Base-by-base conservation (phyloP, 2,329 filamentous ascomycete species). In the Hyphodiscus sp. region DNA sequence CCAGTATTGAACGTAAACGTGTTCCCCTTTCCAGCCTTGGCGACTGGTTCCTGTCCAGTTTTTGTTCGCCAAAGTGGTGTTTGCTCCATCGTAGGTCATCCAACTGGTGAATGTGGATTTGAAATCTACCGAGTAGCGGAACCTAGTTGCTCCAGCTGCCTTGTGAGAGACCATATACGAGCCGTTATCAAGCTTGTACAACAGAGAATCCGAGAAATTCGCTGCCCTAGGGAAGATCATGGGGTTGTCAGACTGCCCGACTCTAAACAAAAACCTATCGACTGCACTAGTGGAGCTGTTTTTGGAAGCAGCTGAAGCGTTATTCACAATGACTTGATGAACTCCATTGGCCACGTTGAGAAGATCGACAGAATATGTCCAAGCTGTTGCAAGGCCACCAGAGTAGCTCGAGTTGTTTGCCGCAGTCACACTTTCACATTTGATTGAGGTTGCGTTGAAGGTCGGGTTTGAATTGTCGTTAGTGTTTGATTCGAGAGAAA, bases 1-100 rank as follows among this genome's bases (percentile, higher is more conserved):
- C 76, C 77, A 86, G 65, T 86, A 86, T 61, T 86, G 80, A 20
- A 85, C 74, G 23, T 77, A 75, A 38, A 86, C 73, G 61, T 86
- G 83, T 43, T 84, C 76, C 23, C 81, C 83, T 23, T 73, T 62
- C 83, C 83, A 86, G 45, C 67, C 67, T 64, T 86, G 82, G 3
- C 72, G 62, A 18, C 74, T 69, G 1, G 79, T 80, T n/a, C 83
- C 83, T 3, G 72, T 74, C 83, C 83, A 86, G 2, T 70, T 60
- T 55, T 77, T 74, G 44, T 70, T 65, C 18, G 71, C 58, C 23
- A 83, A 68, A 16, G 72, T 74, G 6, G 70, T 70, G 49, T 79
- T 78, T 3, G 73, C 74, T 38, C 77, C 75, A n/a, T 61, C 63
- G 63, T 85, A 86, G 10, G 73, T 67, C 20, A 71, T 64, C 83